Base-by-base conservation (phyloP, 2,329 filamentous ascomycete genomes). In the Furcasterigmium furcatum region DNA sequence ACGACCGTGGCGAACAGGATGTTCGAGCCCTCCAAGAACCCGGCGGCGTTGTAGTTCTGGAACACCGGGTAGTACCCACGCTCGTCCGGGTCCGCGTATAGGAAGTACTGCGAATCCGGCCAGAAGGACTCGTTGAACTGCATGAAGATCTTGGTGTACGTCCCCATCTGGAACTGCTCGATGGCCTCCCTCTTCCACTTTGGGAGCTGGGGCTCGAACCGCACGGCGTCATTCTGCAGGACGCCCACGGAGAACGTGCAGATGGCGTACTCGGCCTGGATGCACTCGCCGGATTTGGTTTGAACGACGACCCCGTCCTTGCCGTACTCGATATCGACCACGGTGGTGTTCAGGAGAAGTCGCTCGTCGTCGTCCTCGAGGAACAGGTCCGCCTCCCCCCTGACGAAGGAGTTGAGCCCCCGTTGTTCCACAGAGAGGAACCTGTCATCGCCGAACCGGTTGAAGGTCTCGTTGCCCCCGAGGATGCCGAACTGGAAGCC, bases 91-190 rank as follows among this genome's bases (percentile, higher is more conserved):
- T 72, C 71, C 0, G 72, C 71, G 44, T 74, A 74, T 0, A 75
- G 57, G 46, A 74, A 69, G 51, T 61, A 75, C 51, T 75, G 61
- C 0, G 59, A 66, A 14, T 70, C 62, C 4, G 53, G 67, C 85
- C 84, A 88, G 62, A 88, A 88, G 0, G 80, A 77, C 45, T 82
- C 68, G 48, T 82, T 70, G 62, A 87, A 88, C 50, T 87, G 84
- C 48, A 85, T 66, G 63, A 88, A 88, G 49, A 88, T 79, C 58
- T 88, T 88, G 43, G 83, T 88, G 63, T 87, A 88, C 0, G 82
- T 87, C 7, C 79, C 84, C 78, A 88, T 87, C 49, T 72, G 68
- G 58, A 87, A 86, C 30, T 76, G 80, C 4, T 78, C 73, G 43
- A 88, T 84, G 0, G 80, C 78, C 3, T 72, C 72, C 13, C 74